These are phyloP conservation scores for Blastobotrys raffinosifermentans DNA, from an alignment of 1,139 yeast species.

Conservation along the genomic window DNA sequence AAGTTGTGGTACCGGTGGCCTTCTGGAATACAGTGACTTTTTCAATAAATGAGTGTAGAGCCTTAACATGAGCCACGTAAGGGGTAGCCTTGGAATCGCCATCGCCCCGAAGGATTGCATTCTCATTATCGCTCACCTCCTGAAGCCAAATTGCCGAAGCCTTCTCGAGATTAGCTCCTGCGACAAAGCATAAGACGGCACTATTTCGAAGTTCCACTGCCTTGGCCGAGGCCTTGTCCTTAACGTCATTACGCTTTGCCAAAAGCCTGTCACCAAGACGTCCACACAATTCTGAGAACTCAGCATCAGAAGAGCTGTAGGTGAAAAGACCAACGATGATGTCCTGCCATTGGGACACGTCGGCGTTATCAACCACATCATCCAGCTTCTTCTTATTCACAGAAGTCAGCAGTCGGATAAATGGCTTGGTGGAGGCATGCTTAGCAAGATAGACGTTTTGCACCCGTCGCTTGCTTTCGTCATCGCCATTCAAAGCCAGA, in stretches of 20 bases:
- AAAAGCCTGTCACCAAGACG: conserved; percentile 70
- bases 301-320: conserved; percentile 39
- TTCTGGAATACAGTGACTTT: conserved; percentile 74
- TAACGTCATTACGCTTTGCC: conserved; percentile 29
- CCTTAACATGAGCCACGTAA: conserved; percentile 78
- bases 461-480: conserved; percentile 55
- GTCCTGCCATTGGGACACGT: conserved; percentile 76
- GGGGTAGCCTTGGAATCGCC: conserved; percentile 45
- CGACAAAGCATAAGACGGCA: conserved; percentile 73
- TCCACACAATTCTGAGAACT: conserved; percentile 50
- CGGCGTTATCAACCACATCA: conserved; percentile 75
- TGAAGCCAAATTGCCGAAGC: conserved; percentile 78
- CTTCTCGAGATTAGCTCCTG: conserved; percentile 76
- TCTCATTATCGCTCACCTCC: conserved; percentile 61
- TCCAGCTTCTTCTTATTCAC: conserved; percentile 53
- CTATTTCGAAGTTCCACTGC: conserved; percentile 49
- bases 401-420: conserved; percentile 70
- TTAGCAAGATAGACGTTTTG: conserved; percentile 63
- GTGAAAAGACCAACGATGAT: conserved; percentile 67
- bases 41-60: conserved; percentile 76
- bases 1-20: conserved; percentile 26
- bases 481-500: conserved; percentile 66
- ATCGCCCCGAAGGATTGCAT: conserved; percentile 40
- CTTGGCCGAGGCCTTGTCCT: conserved; percentile 21
- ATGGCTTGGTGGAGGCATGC: conserved; percentile 46